phyloP scores from a whole-genome alignment of 208 protist genomes.

The Trypanosoma avium region DNA sequence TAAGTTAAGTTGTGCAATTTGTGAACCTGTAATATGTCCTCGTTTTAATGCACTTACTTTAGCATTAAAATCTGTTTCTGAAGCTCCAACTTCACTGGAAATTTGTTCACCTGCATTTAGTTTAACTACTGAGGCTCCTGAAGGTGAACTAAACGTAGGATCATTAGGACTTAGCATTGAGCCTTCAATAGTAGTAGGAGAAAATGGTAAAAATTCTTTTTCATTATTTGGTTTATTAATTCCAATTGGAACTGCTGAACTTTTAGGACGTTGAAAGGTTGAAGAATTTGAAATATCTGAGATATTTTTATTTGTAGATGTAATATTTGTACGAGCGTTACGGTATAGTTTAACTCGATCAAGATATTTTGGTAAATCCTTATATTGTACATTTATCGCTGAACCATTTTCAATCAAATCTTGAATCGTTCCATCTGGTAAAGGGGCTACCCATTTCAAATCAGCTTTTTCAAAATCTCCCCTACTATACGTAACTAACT shows the following conservation, averaged over 20 bases:
- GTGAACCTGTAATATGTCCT: slow-evolving; percentile 33
- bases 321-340: slow-evolving; percentile 24
- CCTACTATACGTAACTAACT: slow-evolving; percentile 34
- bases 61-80: slow-evolving; percentile 39
- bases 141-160: background rate
- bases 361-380: slow-evolving; percentile 59
- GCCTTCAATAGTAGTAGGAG: background rate
- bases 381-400: slow-evolving; percentile 39
- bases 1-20: slow-evolving; percentile 57
- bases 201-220: background rate
- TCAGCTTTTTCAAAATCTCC: slow-evolving; percentile 52
- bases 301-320: background rate
- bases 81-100: background rate
- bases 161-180: slow-evolving; percentile 6
- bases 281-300: background rate
- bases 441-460: slow-evolving; percentile 62
- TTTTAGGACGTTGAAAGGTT: background rate
- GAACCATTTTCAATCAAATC: slow-evolving; percentile 70
- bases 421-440: slow-evolving; percentile 47
- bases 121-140: background rate
- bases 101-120: background rate
- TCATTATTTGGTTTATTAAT: background rate
- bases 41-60: slow-evolving; percentile 45
- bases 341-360: slow-evolving; percentile 41
- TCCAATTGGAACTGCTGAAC: slow-evolving; percentile 6